Percentiles rank a stretch among this genome's conserved stretches.
phyloP scores from a whole-genome alignment of 306 rosid genomes.

The Fragaria nilgerrensis region DNA sequence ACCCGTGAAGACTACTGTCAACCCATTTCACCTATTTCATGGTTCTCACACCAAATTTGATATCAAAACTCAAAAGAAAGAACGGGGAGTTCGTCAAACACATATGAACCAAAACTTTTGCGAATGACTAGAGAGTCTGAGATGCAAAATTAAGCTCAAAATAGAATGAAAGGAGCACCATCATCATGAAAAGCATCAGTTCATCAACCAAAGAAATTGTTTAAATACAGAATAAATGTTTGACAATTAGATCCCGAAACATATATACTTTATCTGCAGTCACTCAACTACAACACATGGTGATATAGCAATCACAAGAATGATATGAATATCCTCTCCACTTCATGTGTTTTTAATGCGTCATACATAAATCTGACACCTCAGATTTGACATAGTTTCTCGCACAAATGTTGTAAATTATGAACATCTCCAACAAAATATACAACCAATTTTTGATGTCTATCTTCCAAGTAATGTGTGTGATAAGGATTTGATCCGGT shows the following conservation, averaged over 20 bases:
- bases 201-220: neutral
- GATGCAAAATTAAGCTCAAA: neutral
- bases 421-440: slow-evolving; percentile 22
- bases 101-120: neutral
- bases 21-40: neutral
- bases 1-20: too few species aligned
- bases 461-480: slow-evolving; percentile 14
- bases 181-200: neutral
- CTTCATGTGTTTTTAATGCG: slow-evolving; percentile 4
- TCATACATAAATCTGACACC: slow-evolving; percentile 12
- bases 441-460: slow-evolving; percentile 30
- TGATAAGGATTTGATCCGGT: slow-evolving; percentile 5
- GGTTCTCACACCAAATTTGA: neutral
- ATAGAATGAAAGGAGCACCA: neutral
- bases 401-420: slow-evolving; percentile 15
- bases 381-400: slow-evolving; percentile 17
- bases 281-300: slow-evolving; percentile 6
- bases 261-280: slow-evolving; percentile 4
- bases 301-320: slow-evolving; percentile 16
- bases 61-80: too few species aligned
- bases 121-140: neutral
- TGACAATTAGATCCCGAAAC: neutral
- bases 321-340: slow-evolving; percentile 1
- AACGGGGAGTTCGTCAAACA: neutral
- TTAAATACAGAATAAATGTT: neutral